Conservation (phyloP, 768 basidiomycete species). For the Lactarius akahatsu region DNA sequence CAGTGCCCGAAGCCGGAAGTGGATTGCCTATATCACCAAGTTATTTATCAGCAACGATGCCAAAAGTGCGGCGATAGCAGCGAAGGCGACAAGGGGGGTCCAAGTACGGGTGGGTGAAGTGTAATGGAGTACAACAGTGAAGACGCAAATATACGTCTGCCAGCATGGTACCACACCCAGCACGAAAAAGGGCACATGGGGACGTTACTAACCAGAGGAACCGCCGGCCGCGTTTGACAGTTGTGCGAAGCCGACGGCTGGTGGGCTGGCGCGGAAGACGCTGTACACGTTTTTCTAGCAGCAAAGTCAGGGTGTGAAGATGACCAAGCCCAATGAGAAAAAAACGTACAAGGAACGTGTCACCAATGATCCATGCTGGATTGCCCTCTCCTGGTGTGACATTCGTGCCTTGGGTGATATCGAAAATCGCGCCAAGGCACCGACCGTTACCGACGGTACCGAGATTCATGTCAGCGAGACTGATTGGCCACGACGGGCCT, state of each 20-base stretch:
- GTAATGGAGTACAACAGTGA: not conserved
- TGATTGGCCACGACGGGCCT: slow-evolving; percentile 75
- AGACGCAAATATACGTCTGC: not conserved
- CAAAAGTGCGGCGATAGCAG: not conserved
- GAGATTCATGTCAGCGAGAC: slow-evolving; percentile 74
- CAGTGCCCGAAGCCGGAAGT: not conserved
- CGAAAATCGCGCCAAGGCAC: slow-evolving; percentile 73
- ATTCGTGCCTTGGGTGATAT: slow-evolving; percentile 52
- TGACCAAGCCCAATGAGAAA: not conserved
- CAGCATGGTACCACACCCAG: not conserved
- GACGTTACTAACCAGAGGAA: slow-evolving; percentile 27
- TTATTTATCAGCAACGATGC: not conserved
- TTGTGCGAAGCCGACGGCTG: slow-evolving; percentile 46
- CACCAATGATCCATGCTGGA: slow-evolving; percentile 46
- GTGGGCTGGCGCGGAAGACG: slow-evolving; percentile 37
- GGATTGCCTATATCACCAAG: slow-evolving; percentile 8
- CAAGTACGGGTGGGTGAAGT: not conserved
- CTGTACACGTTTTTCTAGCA: slow-evolving; percentile 50
- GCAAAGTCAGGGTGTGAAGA: not conserved
- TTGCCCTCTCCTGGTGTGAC: slow-evolving; percentile 38
- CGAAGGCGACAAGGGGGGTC: no score
- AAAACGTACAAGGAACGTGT: slow-evolving; percentile 51
- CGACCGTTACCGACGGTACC: slow-evolving; percentile 47
- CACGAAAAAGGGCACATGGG: not conserved
- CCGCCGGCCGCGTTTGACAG: slow-evolving; percentile 46